A percentile compares a stretch with the other conserved stretches of the same genome.
Conservation (phyloP, 139 green algal species). For the Coelastrella sp. region DNA sequence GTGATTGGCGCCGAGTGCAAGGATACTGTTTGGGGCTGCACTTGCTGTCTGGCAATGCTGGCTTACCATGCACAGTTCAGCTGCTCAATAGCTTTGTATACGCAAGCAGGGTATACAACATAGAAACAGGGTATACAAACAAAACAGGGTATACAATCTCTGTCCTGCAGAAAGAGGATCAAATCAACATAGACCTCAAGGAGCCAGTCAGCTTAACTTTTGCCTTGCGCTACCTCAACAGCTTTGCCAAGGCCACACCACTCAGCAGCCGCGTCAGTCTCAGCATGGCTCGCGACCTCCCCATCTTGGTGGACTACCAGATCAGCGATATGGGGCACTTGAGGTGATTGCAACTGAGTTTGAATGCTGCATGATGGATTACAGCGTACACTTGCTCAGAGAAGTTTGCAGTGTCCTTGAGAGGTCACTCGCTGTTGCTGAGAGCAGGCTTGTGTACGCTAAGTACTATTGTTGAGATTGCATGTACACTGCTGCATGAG, state of each 20-base stretch:
- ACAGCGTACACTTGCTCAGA: background rate
- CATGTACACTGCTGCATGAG: no score
- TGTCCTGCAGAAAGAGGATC: slow-evolving; percentile 84
- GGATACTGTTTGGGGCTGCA: no score
- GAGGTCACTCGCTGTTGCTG: no score
- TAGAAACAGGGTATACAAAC: no score
- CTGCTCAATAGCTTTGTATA: no score
- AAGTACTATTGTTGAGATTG: no score
- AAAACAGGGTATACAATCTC: no score
- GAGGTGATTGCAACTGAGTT: background rate
- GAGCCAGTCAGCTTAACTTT: slow-evolving; percentile 97
- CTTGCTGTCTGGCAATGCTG: no score
- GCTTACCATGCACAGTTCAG: no score
- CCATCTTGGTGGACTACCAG: slow-evolving; percentile 93
- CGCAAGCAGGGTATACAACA: no score
- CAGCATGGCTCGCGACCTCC: slow-evolving; percentile 91
- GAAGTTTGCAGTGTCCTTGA: background rate
- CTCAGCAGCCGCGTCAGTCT: slow-evolving; percentile 77
- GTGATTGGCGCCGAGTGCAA: no score
- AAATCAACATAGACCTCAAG: slow-evolving; percentile 90
- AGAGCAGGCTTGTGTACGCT: no score
- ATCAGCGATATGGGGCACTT: slow-evolving; percentile 84
- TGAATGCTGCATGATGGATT: background rate
- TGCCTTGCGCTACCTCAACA: slow-evolving; percentile 98
- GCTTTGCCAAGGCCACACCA: slow-evolving; percentile 91